Base-by-base conservation (phyloP, 2,329 filamentous ascomycete genomes). In the Periconia macrospinosa region DNA sequence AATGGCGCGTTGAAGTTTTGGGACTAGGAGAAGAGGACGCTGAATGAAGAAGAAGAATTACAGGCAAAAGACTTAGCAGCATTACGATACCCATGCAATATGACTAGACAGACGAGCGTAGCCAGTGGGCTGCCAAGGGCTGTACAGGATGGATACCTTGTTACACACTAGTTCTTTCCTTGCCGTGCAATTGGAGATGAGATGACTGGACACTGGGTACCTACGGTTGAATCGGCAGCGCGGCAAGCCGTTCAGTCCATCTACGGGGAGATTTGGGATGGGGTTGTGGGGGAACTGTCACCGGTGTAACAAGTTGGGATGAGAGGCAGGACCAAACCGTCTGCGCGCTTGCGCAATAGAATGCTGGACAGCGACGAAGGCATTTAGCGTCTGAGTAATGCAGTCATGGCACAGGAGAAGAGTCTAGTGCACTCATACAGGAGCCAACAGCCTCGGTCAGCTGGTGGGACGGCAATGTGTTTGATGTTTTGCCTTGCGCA, bases 1-100 rank as follows among this genome's bases (percentile, higher is more conserved):
- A 91, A 96, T 66, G 93, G 94, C 6, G 81, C 88, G 44, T 91
- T 99, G 56, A 90, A 89, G 73, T 93, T 93, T 73, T 97, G 92
- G 91, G 94, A 97, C 81, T 97, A 67, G 53, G 43, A 6, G 15
- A 33, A 15, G 33, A 15, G 40, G 19, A 17, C 20, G 41, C 30
- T 27, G 23, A 14, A 49, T 19, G 50, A 30, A 19, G 50, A 48
- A 49, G 40, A 17, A 46, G 47, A 7, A 50, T 45, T 49, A 35
- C 42, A 52, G 53, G 49, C 47, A 52, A 54, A 51, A 47, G 30
- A 43, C 37, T 54, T 33, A 17, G 47, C 52, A n/a, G 33, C 33
- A 54, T 49, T 59, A 54, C 60, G 61, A 65, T 63, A 67, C 65
- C 64, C 63, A 58, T 60, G 55, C 30, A 45, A 27, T n/a, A 49